Base-by-base conservation (phyloP, 208 protist species). In the Wallacemonas collosoma region DNA sequence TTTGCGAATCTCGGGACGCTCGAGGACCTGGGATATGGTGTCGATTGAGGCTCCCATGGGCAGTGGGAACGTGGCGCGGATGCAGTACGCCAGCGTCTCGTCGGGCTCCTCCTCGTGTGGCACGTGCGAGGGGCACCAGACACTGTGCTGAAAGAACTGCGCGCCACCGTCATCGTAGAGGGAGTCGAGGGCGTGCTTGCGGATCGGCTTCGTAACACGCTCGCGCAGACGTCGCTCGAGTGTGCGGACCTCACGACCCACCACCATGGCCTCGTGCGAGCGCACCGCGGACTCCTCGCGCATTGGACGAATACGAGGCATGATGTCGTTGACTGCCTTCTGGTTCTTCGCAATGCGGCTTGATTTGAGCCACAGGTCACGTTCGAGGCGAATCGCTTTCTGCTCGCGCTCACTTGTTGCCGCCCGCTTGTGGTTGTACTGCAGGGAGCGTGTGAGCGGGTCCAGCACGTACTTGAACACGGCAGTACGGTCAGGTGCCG, bases 141-240 rank as follows among this genome's bases (percentile, higher is more conserved):
- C 38, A 53, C 79, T 68, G 81, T 96, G 93, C 74, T 88, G 69
- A 71, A 96, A 97, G 47, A 78, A 80, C 81, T 95, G 93, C 9
- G 93, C 87, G 9, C 93, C 93, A 45, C 91, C 93, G 15, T 88
- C 87, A 41, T 94, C 83, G 80, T 97, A 96, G 12, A 96, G 73
- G 48, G 62, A 43, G 72, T 96, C 93, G 26, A 97, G 82, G 15
- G 85, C 88, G 77, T 97, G 85, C 71, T 89, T 92, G 41, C 60
- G 54, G 50, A 73, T 73, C 57, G 5, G 77, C 65, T 35, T 72
- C 66, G 77, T 64, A 67, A 62, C 67, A 26, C 84, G 78, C 14
- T 79, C 74, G 53, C 84, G 72, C 6, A 94, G 64, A n/a, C 85
- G 62, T 7, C 81, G 79, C 77, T 93, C 87, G 12, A 91, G 67